These are phyloP conservation scores for Dictyostelium purpureum DNA, from an alignment of 78 protist genomes.

Conservation along the genomic window DNA sequence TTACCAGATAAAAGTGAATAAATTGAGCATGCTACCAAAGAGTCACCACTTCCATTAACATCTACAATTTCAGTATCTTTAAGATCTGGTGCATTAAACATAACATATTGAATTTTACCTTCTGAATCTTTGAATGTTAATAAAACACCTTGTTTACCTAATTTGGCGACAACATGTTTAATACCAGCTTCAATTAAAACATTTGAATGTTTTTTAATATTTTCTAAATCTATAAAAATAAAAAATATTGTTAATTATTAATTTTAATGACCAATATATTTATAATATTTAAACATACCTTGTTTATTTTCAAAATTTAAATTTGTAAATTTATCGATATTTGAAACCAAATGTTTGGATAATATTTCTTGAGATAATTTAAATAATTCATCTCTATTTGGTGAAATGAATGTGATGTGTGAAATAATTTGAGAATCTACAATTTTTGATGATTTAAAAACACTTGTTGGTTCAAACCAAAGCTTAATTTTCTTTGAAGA, in stretches of 20 bases:
- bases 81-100: slow-evolving; percentile 20
- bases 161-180: not conserved
- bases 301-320: not conserved
- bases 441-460: slow-evolving; percentile 25
- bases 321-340: slow-evolving; percentile 7
- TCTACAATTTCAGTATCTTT: not conserved
- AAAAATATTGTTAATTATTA: not conserved
- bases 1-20: not conserved
- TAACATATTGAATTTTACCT: not conserved
- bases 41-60: slow-evolving; percentile 72
- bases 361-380: slow-evolving; percentile 1
- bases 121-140: not conserved
- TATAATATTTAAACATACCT: not conserved
- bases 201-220: slow-evolving; percentile 6
- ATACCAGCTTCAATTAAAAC: slow-evolving; percentile 36
- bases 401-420: slow-evolving; percentile 27
- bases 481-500: not conserved
- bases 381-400: slow-evolving; percentile 52
- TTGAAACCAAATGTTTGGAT: not conserved
- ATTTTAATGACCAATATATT: not conserved
- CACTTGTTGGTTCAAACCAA: slow-evolving; percentile 68
- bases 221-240: not conserved
- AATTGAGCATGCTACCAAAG: slow-evolving; percentile 28
- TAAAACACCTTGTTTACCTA: slow-evolving; percentile 37
- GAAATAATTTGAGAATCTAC: not conserved